phyloP scores from a whole-genome alignment of 1,139 yeast species.

The Groenewaldozyma auringiensis region DNA sequence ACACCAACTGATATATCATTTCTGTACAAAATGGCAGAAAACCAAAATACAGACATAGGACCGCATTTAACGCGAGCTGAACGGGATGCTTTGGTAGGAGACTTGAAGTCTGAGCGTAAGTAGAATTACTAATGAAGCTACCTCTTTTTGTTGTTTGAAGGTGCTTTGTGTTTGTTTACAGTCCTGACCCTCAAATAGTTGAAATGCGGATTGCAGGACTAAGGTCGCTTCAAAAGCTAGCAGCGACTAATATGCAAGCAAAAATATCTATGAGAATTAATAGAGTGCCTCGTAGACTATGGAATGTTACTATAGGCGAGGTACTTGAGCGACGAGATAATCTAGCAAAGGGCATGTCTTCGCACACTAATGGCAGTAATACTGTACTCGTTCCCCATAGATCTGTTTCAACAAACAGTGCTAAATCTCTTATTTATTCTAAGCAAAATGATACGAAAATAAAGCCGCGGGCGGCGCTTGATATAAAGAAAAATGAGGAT shows the following conservation, averaged over 20 bases:
- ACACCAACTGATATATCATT: too few species aligned
- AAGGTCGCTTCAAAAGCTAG: slow-evolving; percentile 26
- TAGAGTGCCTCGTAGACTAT: slow-evolving; percentile 36
- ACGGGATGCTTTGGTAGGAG: slow-evolving; percentile 24
- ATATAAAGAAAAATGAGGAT: background rate
- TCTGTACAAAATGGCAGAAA: too few species aligned
- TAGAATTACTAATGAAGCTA: slow-evolving; percentile 6
- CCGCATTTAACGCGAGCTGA: slow-evolving; percentile 20
- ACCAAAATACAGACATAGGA: too few species aligned
- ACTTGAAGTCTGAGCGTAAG: slow-evolving; percentile 25
- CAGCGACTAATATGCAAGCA: slow-evolving; percentile 30
- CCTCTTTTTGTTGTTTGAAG: slow-evolving; percentile 12
- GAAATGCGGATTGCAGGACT: slow-evolving; percentile 27
- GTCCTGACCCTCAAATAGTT: slow-evolving; percentile 16
- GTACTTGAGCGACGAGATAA: slow-evolving; percentile 14
- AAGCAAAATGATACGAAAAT: background rate
- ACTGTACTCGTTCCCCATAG: background rate
- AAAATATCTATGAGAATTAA: slow-evolving; percentile 35
- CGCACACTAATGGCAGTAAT: background rate
- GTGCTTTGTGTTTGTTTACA: background rate
- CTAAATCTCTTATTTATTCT: background rate
- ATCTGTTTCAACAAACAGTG: background rate
- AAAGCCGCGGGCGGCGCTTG: background rate
- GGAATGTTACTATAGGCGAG: slow-evolving; percentile 37
- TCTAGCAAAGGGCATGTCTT: slow-evolving; percentile 6